phyloP scores from a whole-genome alignment of 306 rosid species.

The Quercus glauca region DNA sequence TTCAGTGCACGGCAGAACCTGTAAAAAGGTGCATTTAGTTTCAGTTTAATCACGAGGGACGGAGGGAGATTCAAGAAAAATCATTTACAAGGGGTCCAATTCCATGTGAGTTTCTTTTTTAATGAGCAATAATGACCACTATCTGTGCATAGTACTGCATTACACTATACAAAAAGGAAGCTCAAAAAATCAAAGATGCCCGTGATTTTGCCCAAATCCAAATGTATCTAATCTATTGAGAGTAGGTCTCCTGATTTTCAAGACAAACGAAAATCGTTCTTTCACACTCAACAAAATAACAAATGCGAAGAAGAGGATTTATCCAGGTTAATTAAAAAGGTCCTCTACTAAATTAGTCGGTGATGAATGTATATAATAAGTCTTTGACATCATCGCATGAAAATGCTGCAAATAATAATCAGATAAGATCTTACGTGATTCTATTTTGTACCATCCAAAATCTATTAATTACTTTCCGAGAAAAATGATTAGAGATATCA shows the following conservation, averaged over 20 bases:
- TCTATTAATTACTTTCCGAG: not conserved
- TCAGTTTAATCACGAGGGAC: too few relatives aligned
- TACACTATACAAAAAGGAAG: not conserved
- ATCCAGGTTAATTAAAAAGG: conserved; percentile 18
- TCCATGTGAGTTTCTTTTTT: too few relatives aligned
- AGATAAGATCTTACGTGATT: not conserved
- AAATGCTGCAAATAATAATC: not conserved
- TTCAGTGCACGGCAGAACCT: too few relatives aligned
- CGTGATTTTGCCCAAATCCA: conserved; percentile 40
- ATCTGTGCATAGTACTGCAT: too few relatives aligned
- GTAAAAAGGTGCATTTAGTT: too few relatives aligned
- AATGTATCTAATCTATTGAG: conserved; percentile 14
- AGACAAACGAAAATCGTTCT: conserved; percentile 19
- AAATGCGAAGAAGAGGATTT: conserved; percentile 4
- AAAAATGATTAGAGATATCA: not conserved
- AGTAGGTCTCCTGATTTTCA: conserved; percentile 39
- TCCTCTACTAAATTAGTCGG: not conserved
- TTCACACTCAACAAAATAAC: too few relatives aligned
- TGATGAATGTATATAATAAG: conserved; percentile 34
- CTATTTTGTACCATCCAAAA: not conserved
- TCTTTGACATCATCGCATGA: conserved; percentile 35
- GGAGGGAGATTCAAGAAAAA: too few relatives aligned
- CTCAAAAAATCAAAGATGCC: conserved; percentile 14
- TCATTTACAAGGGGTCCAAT: too few relatives aligned
- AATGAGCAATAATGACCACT: too few relatives aligned